Base-by-base conservation (phyloP, 1,284 basidiomycete species). In the Jaminaea rosea region DNA sequence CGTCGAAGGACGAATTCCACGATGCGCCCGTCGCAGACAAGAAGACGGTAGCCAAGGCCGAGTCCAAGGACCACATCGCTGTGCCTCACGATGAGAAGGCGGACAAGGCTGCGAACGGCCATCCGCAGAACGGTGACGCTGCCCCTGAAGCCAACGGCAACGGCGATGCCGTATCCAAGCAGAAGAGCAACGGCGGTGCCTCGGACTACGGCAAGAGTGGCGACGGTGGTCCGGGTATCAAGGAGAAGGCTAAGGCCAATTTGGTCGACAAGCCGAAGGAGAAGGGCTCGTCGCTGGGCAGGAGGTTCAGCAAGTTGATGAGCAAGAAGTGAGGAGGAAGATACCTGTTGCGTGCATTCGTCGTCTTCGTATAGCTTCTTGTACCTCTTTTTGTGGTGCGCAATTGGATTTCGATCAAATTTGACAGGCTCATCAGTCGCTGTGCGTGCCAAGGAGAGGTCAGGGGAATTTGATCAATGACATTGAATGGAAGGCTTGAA, bases 21-120 rank as follows among this genome's bases (percentile, higher is more conserved):
- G 64, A 60, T 26, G 58, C 56, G 17, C 60, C 58, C 19, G 50
- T 58, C 1, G 62, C 62, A 1, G 54, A 58, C 8, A 27, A 48
- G 31, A 53, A 50, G 9, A 50, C 52, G 1, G 48, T 55, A 0
- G 41, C 46, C 2, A 48, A 56, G 31, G 63, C 60, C 2, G 36
- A 53, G 26, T 55, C 58, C 2, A 62, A 63, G 47, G 57, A 31
- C 15, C 32, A 41, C 29, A 46, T 27, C 9, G 48, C 48, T 47
- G 52, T 56, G 46, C 26, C 56, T 15, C 51, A 56, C 47, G 62
- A 61, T 44, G 55, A 57, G 23, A 17, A 52, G 17, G 60, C 59
- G n/a, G 58, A 56, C 24, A 23, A 42, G 3, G 6, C 39, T 9
- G 39, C 5, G 6, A 23, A 17, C 24, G 34, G 37, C 23, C 54